Base-by-base conservation (phyloP, 768 basidiomycete species). In the Clitopilus hobsonii region DNA sequence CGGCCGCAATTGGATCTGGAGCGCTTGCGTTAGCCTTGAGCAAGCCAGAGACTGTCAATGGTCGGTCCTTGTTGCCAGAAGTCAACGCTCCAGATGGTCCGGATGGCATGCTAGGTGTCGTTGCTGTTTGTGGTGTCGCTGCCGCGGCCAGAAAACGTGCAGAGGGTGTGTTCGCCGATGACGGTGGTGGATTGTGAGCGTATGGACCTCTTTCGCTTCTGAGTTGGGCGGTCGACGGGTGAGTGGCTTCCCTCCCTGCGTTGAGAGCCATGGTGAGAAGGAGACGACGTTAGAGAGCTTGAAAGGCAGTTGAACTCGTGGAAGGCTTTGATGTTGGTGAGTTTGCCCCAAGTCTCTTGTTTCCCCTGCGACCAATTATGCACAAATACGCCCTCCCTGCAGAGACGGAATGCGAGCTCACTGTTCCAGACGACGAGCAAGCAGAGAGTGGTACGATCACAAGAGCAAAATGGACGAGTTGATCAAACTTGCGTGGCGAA, bases 1-100 rank as follows among this genome's bases (percentile, higher is more conserved):
- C 92, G 29, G 80, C 77, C n/a, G 71, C 60, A 57, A 71, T 76
- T 36, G 85, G 85, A 69, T 85, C 81, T 48, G 77, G 67, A 0
- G 81, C 71, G 20, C 68, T 63, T 5, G 81, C 75, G 61, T 91
- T 79, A 24, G 77, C 68, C 38, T 76, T 69, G 60, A 91, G 75
- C 53, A 89, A 73, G 16, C 74, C 52, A 8, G 63, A 55, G 22
- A 57, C 56, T 13, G 63, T 65, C 41, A 65, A 38, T 10, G 54
- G 58, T 5, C 61, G 61, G 53, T 65, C 63, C 49, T 45, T 45
- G 41, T 45, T 45, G 16, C 14, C 41, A 2, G 18, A 18, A 18
- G 41, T 45, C 41, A 45, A 45, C n/a, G n/a, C n/a, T 45, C 18
- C 41, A 45, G 41, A 23, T 18, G 16, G 41, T 45, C 41, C 41